A percentile compares a stretch with the other conserved stretches of the same genome.
These are phyloP conservation scores for Nectriaceae sp. DNA, from an alignment of 2,329 filamentous ascomycete species.

Conservation along the genomic window DNA sequence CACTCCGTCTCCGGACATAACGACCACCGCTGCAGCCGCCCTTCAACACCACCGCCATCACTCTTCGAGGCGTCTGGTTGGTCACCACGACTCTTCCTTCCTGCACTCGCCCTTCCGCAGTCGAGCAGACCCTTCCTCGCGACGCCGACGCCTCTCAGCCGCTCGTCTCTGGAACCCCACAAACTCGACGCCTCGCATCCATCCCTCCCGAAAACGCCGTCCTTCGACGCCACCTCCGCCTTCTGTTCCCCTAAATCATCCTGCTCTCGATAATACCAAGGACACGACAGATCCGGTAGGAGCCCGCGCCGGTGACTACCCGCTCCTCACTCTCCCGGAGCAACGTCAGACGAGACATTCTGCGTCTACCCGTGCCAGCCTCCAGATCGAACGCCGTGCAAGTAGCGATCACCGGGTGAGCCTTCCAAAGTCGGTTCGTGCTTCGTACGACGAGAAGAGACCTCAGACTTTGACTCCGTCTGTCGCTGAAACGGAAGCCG, in stretches of 20 bases:
- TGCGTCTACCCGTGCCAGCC: constrained; percentile 46
- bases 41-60: constrained; percentile 12
- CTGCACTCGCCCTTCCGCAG: constrained; percentile 44
- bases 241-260: constrained; percentile 50
- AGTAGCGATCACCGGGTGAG: constrained; percentile 52
- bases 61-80: no score
- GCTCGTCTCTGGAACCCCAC: constrained; percentile 62
- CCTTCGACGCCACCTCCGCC: constrained; percentile 57
- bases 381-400: constrained; percentile 50
- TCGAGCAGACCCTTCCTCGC: constrained; percentile 32
- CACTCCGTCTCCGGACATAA: constrained; percentile 14
- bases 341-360: constrained; percentile 49
- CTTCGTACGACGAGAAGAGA: constrained; percentile 55
- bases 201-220: constrained; percentile 43
- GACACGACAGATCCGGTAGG: constrained; percentile 41
- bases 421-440: constrained; percentile 54
- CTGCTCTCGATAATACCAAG: constrained; percentile 40
- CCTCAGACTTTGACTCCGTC: constrained; percentile 34
- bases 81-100: constrained; percentile 8
- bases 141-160: constrained; percentile 42
- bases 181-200: constrained; percentile 56
- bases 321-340: constrained; percentile 53
- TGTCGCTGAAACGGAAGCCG: constrained; percentile 17
- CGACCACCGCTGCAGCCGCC: constrained; percentile 22
- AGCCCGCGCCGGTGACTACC: constrained; percentile 50